Evolutionary conservation across 2,329 filamentous ascomycete species (phyloP).

Genomic region (Diaporthe citri): DNA sequence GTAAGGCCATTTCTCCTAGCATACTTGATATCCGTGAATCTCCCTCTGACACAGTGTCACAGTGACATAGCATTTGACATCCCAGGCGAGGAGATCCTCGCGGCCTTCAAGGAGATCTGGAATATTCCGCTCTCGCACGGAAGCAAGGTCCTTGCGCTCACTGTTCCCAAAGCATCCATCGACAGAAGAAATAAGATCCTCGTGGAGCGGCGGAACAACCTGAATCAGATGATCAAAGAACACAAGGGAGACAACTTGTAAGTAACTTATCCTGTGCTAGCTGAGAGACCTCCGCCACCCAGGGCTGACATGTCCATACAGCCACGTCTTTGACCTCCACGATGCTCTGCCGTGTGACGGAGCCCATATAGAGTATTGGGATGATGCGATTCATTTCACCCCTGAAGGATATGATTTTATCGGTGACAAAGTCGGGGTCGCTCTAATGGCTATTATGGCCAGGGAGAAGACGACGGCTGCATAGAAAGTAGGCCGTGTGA

Average conservation of each 20-base stretch:
- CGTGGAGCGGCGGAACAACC: slow-evolving; percentile 40
- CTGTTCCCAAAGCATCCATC: slow-evolving; percentile 66
- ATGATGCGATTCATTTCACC: slow-evolving; percentile 70
- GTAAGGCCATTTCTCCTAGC: slow-evolving; percentile 38
- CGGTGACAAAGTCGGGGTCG: slow-evolving; percentile 29
- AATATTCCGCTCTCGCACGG: slow-evolving; percentile 60
- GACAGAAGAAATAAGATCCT: slow-evolving; percentile 36
- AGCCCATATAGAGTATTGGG: slow-evolving; percentile 63
- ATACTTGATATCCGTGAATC: neutral
- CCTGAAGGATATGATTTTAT: slow-evolving; percentile 67
- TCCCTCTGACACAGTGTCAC: neutral
- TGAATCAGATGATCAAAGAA: slow-evolving; percentile 67
- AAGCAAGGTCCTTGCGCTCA: slow-evolving; percentile 72
- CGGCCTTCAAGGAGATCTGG: slow-evolving; percentile 64
- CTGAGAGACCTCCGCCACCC: neutral
- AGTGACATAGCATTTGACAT: slow-evolving; percentile 63
- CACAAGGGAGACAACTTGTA: slow-evolving; percentile 66
- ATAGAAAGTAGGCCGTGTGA: neutral
- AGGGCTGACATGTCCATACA: slow-evolving; percentile 45
- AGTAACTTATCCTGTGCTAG: slow-evolving; percentile 47
- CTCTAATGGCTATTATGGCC: slow-evolving; percentile 29
- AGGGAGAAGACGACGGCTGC: neutral
- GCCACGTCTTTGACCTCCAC: slow-evolving; percentile 70
- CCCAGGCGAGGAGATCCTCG: slow-evolving; percentile 58
- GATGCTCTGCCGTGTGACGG: slow-evolving; percentile 65